Evolutionary conservation across 805 yeast genomes (phyloP), one percentile per base, ranked within the genome.

Genomic region (Pichia insulana): DNA sequence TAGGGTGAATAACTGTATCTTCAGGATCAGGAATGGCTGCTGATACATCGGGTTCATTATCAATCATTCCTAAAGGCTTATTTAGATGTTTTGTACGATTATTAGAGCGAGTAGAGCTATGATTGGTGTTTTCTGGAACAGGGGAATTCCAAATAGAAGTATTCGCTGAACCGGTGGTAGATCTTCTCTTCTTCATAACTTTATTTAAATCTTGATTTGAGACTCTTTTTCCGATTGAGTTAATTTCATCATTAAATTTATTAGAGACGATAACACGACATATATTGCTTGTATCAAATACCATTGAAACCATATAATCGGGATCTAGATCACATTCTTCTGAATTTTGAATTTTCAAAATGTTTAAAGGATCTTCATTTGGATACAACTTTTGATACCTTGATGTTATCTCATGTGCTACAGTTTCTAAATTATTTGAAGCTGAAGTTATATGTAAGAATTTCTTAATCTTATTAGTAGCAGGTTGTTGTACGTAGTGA

Each of bases 321-420:
- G 89, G 89, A 58, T 85, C 95, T 43, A 85, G 62, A 55, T 85
- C 95, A 50, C 89, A 83, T 43, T 71, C 71, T 45, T 76, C 72
- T 34, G 59, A 59, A 57, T 84, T 90, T 54, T 84, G 94, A 5
- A 85, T 60, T 39, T 74, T 72, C n/a, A 70, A 62, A 33, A 85
- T 73, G 6, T 67, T 67, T 16, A 83, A 57, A 1, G 71, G 70
- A 4, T 70, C 74, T 38, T 73, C 78, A 18, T 68, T 68, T 0
- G 92, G 92, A 49, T 85, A 85, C 40, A 84, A 63, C 54, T 75
- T 78, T 28, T 65, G 57, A 54, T 77, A 80, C 45, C 86, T 69
- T 7, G 57, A 58, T n/a, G 64, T 56, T 18, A 84, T 70, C 42
- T 78, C 86, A 4, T 65, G 59, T 15, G 78, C 68, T 13, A 83